Evolutionary conservation across 2,329 filamentous ascomycete genomes (phyloP), one percentile per base, ranked within the genome.

Genomic region (Pseudocercospora fuligena): DNA sequence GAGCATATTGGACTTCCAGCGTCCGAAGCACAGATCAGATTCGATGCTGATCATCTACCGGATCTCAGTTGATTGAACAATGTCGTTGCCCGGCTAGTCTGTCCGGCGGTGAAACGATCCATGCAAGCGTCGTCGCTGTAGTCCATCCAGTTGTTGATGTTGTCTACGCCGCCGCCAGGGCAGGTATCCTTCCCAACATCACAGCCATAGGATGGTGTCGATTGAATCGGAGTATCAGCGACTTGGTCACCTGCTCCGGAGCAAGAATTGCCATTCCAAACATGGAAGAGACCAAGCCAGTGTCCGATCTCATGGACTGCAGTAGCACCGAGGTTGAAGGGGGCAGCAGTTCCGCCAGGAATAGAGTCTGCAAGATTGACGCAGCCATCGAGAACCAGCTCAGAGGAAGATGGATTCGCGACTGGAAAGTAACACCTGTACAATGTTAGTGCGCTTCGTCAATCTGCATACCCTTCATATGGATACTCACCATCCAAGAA

Each of bases 301-400:
- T 82, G 80, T 6, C 80, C 80, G 21, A 79, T 77, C 69, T 82
- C 80, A 70, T 82, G 80, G 7, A 79, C 79, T 5, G 79, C 79
- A 1, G 80, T 82, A 69, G 73, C 77, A 27, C 80, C 80, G 43
- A 71, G 65, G 70, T 81, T 78, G 74, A 85, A 87, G 16, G 81
- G 80, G 16, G 75, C 70, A 47, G 83, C 74, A 33, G 75, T 67
- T 25, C 83, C 83, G 23, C 80, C 80, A 6, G 85, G 84, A 81
- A 87, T 84, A 5, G 83, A 85, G 62, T 79, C 79, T 11, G 83
- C 82, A 27, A 85, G 79, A 51, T 86, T 77, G 69, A 84, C 85
- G 75, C 85, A 87, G 16, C 85, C 84, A 70, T 87, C 85, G 61
- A 79, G 78, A 51, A 78, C 71, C n/a, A 74, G 58, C 61, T 72